Percentiles rank a stretch among this genome's conserved stretches.
Evolutionary conservation across 2,329 filamentous ascomycete genomes (phyloP).

Genomic region (Furcasterigmium furcatum): DNA sequence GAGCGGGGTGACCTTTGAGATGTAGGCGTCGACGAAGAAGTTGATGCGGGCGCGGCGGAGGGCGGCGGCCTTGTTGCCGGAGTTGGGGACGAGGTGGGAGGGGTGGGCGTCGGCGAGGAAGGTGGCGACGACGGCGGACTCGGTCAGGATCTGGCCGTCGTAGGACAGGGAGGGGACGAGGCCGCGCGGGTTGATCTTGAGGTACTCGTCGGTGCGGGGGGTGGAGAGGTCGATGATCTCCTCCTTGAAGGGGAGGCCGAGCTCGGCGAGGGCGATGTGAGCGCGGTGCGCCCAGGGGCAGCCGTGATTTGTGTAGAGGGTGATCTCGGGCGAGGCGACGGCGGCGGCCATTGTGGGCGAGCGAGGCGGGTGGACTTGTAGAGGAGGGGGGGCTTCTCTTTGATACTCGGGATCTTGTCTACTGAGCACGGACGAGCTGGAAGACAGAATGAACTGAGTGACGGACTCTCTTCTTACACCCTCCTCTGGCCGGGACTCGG

Average conservation of each 20-base stretch:
- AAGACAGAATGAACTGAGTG: too few species aligned
- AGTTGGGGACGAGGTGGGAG: constrained; percentile 60
- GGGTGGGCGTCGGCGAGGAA: constrained; percentile 70
- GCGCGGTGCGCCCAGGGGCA: constrained; percentile 77
- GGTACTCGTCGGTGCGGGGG: constrained; percentile 70
- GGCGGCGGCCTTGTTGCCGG: constrained; percentile 48
- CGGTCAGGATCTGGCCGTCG: constrained; percentile 65
- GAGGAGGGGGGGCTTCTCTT: not conserved
- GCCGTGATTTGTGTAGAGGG: constrained; percentile 65
- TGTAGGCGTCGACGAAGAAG: constrained; percentile 72
- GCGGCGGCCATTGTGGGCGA: not conserved
- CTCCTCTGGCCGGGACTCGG: too few species aligned
- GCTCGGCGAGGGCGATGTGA: constrained; percentile 67
- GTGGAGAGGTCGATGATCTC: constrained; percentile 68
- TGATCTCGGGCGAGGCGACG: constrained; percentile 45
- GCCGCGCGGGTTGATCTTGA: constrained; percentile 75
- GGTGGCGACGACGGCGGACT: constrained; percentile 70
- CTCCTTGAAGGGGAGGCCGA: constrained; percentile 64
- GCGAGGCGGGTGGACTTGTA: not conserved
- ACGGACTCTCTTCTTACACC: too few species aligned
- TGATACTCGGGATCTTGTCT: too few species aligned
- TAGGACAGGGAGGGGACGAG: constrained; percentile 70
- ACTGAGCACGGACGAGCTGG: too few species aligned
- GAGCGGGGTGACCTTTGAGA: constrained; percentile 53
- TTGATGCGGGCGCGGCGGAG: constrained; percentile 61